These are phyloP conservation scores for Corymbia citriodora DNA, from an alignment of 441 rosid genomes.

Conservation along the genomic window DNA sequence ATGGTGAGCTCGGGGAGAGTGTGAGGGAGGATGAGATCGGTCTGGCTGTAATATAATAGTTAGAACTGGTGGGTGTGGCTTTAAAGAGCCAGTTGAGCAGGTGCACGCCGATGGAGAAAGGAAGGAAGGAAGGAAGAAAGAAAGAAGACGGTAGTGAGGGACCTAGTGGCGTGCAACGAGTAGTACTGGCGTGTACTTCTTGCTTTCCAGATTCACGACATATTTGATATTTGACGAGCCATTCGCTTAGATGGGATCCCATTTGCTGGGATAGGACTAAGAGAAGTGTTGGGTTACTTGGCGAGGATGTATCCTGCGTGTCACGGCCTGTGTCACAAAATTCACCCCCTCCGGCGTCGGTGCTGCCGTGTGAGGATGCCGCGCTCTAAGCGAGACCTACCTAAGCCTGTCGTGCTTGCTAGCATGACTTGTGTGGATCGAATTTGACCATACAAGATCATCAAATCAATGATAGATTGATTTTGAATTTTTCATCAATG, in stretches of 20 bases:
- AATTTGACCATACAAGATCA: background rate
- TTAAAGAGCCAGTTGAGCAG: background rate
- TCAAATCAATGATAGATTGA: background rate
- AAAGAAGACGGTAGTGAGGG: background rate
- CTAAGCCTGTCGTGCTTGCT: background rate
- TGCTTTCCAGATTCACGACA: background rate
- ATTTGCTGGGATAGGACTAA: background rate
- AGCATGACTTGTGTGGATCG: background rate
- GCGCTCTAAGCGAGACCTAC: background rate
- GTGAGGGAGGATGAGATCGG: background rate
- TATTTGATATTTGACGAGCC: background rate
- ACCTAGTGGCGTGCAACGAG: background rate
- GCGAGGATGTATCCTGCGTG: background rate
- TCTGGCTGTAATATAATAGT: background rate
- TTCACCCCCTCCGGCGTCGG: background rate
- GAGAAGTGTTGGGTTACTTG: background rate
- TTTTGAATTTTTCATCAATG: background rate
- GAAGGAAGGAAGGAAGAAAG: background rate
- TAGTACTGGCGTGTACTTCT: constrained; percentile 8
- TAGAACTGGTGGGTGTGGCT: background rate
- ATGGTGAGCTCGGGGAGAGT: background rate
- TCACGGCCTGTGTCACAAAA: background rate
- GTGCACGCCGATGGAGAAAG: background rate
- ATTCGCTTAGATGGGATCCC: background rate
- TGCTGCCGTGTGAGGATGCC: background rate